These are phyloP conservation scores for Xylaria longipes DNA, from an alignment of 495 filamentous ascomycete genomes.

Conservation along the genomic window DNA sequence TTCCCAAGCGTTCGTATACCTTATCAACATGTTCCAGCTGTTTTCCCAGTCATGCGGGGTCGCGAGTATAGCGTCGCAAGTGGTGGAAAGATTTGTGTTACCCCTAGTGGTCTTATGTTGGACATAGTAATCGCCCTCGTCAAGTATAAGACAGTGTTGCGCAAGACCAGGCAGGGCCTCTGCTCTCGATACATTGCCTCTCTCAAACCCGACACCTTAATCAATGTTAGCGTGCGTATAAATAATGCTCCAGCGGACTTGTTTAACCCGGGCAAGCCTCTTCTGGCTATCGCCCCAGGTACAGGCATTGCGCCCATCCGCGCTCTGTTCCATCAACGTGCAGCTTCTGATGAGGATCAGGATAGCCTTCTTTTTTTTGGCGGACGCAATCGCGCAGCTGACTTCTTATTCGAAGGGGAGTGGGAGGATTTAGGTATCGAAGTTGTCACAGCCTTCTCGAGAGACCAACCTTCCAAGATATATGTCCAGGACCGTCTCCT, in stretches of 20 bases:
- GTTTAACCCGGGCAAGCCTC: constrained; percentile 49
- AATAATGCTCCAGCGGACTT: constrained; percentile 20
- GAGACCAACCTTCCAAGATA: constrained; percentile 67
- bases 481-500: constrained; percentile 91
- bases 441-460: constrained; percentile 83
- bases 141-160: constrained; percentile 88
- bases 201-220: constrained; percentile 60
- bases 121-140: constrained; percentile 90
- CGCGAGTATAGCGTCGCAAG: constrained; percentile 90
- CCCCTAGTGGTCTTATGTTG: constrained; percentile 51
- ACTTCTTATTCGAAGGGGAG: constrained; percentile 82
- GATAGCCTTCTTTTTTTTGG: constrained; percentile 74
- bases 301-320: constrained; percentile 92
- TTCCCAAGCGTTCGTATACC: constrained; percentile 86
- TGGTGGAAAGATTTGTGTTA: constrained; percentile 57
- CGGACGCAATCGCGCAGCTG: constrained; percentile 70
- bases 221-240: constrained; percentile 61
- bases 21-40: constrained; percentile 68
- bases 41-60: constrained; percentile 77
- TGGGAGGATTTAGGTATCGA: constrained; percentile 60
- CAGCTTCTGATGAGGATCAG: constrained; percentile 10
- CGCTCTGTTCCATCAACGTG: constrained; percentile 52
- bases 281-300: constrained; percentile 84
- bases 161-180: constrained; percentile 82
- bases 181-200: constrained; percentile 84